phyloP scores from a whole-genome alignment of 2,329 filamentous ascomycete species.

The Colletotrichum liaoningense region DNA sequence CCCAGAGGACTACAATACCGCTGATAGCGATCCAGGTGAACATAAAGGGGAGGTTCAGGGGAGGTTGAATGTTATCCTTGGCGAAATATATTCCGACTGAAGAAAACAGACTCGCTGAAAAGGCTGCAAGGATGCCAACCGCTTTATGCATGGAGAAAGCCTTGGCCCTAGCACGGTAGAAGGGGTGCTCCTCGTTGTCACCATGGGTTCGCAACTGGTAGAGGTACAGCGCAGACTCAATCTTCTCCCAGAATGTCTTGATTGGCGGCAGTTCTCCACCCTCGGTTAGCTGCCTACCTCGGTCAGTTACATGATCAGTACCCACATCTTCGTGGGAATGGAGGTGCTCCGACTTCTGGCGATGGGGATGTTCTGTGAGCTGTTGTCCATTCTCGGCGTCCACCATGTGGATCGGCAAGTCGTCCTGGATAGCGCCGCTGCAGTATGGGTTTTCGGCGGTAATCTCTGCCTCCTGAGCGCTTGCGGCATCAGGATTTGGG shows the following conservation, averaged over 20 bases:
- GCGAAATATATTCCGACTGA: not conserved
- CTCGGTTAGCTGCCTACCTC: not conserved
- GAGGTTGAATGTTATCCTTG: not conserved
- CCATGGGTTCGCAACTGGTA: not conserved
- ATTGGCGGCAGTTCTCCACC: not conserved
- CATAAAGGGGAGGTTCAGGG: not conserved
- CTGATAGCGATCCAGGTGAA: not conserved
- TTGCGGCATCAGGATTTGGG: not conserved
- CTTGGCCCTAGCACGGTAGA: not conserved
- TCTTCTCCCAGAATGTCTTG: not conserved
- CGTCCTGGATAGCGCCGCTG: not conserved
- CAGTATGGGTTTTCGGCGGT: not conserved
- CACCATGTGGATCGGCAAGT: not conserved
- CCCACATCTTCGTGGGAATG: not conserved
- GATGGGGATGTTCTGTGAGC: not conserved
- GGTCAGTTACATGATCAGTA: not conserved
- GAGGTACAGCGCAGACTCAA: not conserved
- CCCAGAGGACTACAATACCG: not conserved
- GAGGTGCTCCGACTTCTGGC: not conserved
- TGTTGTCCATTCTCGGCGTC: not conserved
- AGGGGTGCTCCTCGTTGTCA: not conserved
- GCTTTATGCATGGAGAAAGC: not conserved
- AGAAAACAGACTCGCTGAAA: not conserved
- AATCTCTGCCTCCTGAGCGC: not conserved
- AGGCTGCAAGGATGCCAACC: not conserved